Conservation (phyloP, 495 filamentous ascomycete species). For the Acidomyces sp. region DNA sequence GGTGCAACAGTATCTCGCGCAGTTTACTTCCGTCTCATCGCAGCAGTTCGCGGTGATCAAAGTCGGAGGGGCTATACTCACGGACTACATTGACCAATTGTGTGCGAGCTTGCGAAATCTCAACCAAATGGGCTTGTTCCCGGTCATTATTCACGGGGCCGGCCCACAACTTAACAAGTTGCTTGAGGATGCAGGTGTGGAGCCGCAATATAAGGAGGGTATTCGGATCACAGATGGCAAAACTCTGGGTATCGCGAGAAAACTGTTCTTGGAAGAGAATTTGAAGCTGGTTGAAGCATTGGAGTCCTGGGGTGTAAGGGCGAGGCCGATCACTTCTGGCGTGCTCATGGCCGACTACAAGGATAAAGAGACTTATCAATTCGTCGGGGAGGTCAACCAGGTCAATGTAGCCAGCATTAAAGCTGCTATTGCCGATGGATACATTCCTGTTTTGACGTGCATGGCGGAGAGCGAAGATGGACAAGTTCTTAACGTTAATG, state of each 20-base stretch:
- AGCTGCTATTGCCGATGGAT: slow-evolving; percentile 81
- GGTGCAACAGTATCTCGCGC: slow-evolving; percentile 94
- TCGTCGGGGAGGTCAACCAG: slow-evolving; percentile 88
- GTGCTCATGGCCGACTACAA: slow-evolving; percentile 93
- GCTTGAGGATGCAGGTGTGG: slow-evolving; percentile 69
- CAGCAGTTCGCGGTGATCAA: slow-evolving; percentile 99
- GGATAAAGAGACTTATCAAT: slow-evolving; percentile 85
- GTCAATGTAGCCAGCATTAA: slow-evolving; percentile 88
- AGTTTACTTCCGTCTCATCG: slow-evolving; percentile 92
- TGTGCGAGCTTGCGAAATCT: slow-evolving; percentile 82
- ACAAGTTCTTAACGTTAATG: slow-evolving; percentile 94
- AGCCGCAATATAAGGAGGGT: slow-evolving; percentile 92
- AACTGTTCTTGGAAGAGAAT: slow-evolving; percentile 92
- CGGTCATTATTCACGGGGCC: slow-evolving; percentile 91
- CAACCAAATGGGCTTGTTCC: slow-evolving; percentile 89
- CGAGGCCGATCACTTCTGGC: slow-evolving; percentile 81
- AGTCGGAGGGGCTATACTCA: slow-evolving; percentile 93
- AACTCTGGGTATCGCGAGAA: slow-evolving; percentile 77
- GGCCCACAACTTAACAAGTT: slow-evolving; percentile 93
- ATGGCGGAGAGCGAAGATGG: slow-evolving; percentile 93
- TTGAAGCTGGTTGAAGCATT: slow-evolving; percentile 86
- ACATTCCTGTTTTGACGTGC: slow-evolving; percentile 86
- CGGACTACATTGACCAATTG: slow-evolving; percentile 81
- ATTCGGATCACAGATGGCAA: slow-evolving; percentile 94
- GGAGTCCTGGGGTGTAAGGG: slow-evolving; percentile 80